Evolutionary conservation across 306 rosid genomes (phyloP).

Genomic region (Cicer judaicum): DNA sequence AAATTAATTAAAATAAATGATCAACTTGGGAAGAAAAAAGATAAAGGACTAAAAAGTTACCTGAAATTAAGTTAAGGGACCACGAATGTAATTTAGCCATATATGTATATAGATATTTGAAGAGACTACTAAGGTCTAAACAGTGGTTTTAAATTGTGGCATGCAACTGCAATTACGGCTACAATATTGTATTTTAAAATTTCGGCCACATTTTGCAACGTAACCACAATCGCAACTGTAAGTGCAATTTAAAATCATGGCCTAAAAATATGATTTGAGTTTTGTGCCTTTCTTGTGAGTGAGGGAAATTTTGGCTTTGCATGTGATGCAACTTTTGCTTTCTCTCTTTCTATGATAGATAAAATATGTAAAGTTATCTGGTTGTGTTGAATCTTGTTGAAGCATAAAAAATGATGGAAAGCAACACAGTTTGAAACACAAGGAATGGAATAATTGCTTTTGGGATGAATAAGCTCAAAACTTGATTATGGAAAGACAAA

Average conservation of each 20-base stretch:
- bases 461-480: conserved; percentile 62
- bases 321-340: conserved; percentile 54
- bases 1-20: no score
- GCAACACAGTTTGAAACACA: conserved; percentile 54
- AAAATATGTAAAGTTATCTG: conserved; percentile 47
- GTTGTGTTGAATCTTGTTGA: conserved; percentile 50
- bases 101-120: conserved; percentile 31
- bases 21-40: no score
- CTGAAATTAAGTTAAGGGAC: no score
- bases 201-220: no score
- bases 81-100: no score
- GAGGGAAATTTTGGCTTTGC: conserved; percentile 91
- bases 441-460: conserved; percentile 68
- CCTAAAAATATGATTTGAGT: conserved; percentile 46
- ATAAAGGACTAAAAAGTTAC: no score
- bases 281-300: conserved; percentile 90
- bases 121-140: neutral
- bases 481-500: conserved; percentile 45
- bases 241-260: no score
- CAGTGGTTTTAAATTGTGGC: no score
- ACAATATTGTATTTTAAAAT: no score
- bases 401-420: conserved; percentile 43
- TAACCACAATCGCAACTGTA: no score
- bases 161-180: no score
- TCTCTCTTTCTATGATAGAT: conserved; percentile 40